Conservation (phyloP, 75 land plant species). For the Pinus taeda region DNA sequence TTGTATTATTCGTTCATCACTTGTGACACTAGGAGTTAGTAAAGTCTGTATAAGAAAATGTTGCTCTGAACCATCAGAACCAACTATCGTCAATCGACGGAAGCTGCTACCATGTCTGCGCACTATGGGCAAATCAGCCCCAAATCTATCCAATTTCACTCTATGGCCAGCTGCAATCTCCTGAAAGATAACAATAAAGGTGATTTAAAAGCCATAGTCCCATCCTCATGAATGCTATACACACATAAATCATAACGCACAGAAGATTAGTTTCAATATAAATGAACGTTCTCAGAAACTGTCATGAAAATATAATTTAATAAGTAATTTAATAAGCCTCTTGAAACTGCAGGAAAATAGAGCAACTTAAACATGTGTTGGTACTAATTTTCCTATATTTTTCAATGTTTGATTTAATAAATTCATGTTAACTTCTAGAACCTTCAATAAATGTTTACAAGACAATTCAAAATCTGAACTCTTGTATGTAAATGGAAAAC, state of each 20-base stretch:
- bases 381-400: not conserved
- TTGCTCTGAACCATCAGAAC: constrained; percentile 90
- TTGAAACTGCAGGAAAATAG: too few relatives aligned
- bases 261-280: not conserved
- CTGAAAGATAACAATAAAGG: constrained; percentile 28
- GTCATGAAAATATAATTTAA: too few relatives aligned
- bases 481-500: not conserved
- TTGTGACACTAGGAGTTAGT: constrained; percentile 88
- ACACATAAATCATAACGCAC: not conserved
- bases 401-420: not conserved
- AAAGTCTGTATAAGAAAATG: constrained; percentile 82
- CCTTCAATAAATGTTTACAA: not conserved
- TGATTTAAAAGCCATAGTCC: not conserved
- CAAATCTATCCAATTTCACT: constrained; percentile 87
- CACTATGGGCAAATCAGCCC: constrained; percentile 92
- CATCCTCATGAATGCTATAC: not conserved
- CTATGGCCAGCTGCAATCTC: constrained; percentile 98
- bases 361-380: too few relatives aligned
- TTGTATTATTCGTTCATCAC: constrained; percentile 96
- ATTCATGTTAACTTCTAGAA: not conserved
- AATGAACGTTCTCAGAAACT: not conserved
- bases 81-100: constrained; percentile 87
- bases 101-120: constrained; percentile 95
- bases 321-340: too few relatives aligned
- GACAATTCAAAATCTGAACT: not conserved